phyloP scores from a whole-genome alignment of 108 stramenopile species.

The Nitzschia sp. region DNA sequence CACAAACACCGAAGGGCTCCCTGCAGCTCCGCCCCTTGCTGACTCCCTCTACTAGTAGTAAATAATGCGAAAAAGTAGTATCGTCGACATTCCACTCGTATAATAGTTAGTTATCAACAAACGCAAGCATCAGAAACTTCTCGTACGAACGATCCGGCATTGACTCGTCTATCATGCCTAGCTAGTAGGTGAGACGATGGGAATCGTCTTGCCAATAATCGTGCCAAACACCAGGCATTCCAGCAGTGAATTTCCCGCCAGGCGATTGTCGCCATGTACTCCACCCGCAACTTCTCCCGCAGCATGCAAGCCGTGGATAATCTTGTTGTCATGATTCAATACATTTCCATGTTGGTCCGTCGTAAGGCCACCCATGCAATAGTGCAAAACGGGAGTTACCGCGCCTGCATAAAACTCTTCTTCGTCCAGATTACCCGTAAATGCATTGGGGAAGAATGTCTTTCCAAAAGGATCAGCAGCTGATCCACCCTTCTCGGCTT shows the following conservation, averaged over 20 bases:
- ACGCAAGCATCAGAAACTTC: too few species aligned
- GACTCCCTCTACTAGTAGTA: too few species aligned
- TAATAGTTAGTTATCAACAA: too few species aligned
- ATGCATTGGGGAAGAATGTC: slow-evolving; percentile 52
- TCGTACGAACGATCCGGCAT: too few species aligned
- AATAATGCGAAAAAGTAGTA: too few species aligned
- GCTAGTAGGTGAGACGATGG: too few species aligned
- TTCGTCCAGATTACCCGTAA: slow-evolving; percentile 33
- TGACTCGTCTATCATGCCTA: too few species aligned
- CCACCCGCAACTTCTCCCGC: slow-evolving; percentile 74
- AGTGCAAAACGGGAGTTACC: slow-evolving; percentile 78
- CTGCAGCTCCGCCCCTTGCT: too few species aligned
- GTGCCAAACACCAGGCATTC: slow-evolving; percentile 88
- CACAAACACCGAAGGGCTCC: too few species aligned
- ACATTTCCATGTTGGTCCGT: slow-evolving; percentile 64
- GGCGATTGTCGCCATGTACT: slow-evolving; percentile 68
- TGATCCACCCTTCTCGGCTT: slow-evolving; percentile 48
- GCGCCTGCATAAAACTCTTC: slow-evolving; percentile 61
- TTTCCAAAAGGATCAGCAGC: slow-evolving; percentile 67
- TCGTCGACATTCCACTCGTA: too few species aligned
- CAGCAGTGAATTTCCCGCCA: slow-evolving; percentile 81
- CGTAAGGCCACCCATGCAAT: slow-evolving; percentile 89
- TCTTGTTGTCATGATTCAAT: slow-evolving; percentile 27
- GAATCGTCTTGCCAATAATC: slow-evolving; percentile 73
- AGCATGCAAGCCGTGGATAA: slow-evolving; percentile 58